Base-by-base conservation (phyloP, 306 rosid species). In the Abrus pulchellus region DNA sequence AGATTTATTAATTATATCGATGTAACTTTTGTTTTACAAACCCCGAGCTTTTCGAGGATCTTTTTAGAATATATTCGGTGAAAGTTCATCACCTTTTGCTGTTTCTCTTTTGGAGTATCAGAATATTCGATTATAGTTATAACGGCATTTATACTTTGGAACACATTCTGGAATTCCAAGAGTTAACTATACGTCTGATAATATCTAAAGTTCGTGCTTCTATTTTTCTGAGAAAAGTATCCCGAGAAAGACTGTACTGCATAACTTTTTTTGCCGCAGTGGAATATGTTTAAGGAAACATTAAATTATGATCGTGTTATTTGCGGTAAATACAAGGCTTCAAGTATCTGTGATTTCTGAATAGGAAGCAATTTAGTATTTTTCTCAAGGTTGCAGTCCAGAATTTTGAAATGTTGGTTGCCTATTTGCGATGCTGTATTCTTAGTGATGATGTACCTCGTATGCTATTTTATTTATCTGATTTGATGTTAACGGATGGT, bases 401-500 rank as follows among this genome's bases (percentile, higher is more conserved):
- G 74, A 40, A 62, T 50, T 36, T 76, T 11, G 78, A 63, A 55
- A 66, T 62, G 40, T 32, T 38, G 77, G 28, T 52, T 57, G 52
- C 66, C 27, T 20, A 49, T 13, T 45, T 53, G 66, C 63, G 47
- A 48, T 72, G 62, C 60, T 59, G 32, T 41, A 7, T 72, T 45
- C 68, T 63, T 8, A 38, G 20, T 59, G 47, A 43, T 56, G n/a
- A 49, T 60, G 52, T 72, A 29, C n/a, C 47, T 52, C 70, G 48
- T 29, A 38, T 45, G 60, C 45, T 77, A 52, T 3, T 54, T 61
- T 61, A 13, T 38, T 53, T 14, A 65, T 85, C 65, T 36, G 70
- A 71, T 56, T 52, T 68, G 40, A 53, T 57, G 45, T 64, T 45
- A 38, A 72, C 14, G 61, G 55, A 63, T 78, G 74, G 63, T 41